These are phyloP conservation scores for Ophiostoma sp. DNA, from an alignment of 2,329 filamentous ascomycete genomes.

Conservation along the genomic window DNA sequence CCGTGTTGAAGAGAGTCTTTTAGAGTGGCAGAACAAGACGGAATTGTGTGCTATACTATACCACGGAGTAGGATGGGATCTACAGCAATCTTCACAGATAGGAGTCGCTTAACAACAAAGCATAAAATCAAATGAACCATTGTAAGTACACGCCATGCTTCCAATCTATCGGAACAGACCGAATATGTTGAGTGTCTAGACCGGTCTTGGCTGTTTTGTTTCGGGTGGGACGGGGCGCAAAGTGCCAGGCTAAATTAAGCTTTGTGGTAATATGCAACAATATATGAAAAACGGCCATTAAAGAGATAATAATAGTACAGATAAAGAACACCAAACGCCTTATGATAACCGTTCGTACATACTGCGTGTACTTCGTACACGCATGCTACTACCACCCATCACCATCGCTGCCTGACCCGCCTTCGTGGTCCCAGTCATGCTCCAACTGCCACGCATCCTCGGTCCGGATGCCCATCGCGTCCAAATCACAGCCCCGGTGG, in stretches of 20 bases:
- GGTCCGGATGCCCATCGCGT: conserved; percentile 15
- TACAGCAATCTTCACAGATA: neutral
- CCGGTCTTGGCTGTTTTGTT: neutral
- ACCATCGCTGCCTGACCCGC: conserved; percentile 10
- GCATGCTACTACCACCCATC: conserved; percentile 14
- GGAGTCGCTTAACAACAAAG: neutral
- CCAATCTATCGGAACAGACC: neutral
- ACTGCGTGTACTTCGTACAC: no score
- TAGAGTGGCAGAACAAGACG: neutral
- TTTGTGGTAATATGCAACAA: neutral
- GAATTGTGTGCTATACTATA: neutral
- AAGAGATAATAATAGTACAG: neutral
- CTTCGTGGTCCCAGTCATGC: conserved; percentile 15
- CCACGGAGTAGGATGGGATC: neutral
- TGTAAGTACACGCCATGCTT: neutral
- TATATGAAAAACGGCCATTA: no score
- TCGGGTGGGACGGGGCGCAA: neutral
- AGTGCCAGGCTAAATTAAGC: neutral
- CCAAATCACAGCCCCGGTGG: conserved; percentile 43
- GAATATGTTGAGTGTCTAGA: neutral
- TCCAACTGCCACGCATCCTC: conserved; percentile 22
- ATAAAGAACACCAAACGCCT: neutral
- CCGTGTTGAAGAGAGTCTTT: neutral
- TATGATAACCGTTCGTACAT: no score
- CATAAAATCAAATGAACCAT: neutral